Evolutionary conservation across 1,284 basidiomycete species (phyloP).

Genomic region (Taiwanofungus camphoratus): DNA sequence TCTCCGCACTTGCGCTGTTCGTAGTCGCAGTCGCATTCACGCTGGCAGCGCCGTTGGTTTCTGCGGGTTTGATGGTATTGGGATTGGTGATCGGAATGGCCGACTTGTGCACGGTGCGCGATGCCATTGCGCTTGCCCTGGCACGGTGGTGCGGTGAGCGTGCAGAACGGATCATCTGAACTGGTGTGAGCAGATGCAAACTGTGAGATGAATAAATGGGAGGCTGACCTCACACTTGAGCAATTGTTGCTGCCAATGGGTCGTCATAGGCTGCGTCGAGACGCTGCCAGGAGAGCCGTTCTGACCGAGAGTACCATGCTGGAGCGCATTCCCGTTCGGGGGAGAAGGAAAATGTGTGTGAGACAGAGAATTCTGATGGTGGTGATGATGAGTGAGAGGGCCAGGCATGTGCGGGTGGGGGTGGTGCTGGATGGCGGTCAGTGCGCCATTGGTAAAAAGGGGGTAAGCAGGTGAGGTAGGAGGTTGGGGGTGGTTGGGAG

Average conservation of each 20-base stretch:
- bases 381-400: slow-evolving; percentile 51
- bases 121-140: slow-evolving; percentile 73
- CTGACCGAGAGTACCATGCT: slow-evolving; percentile 49
- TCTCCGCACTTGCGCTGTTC: neutral
- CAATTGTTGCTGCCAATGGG: slow-evolving; percentile 78
- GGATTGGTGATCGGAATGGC: slow-evolving; percentile 83
- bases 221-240: slow-evolving; percentile 71
- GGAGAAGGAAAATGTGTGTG: slow-evolving; percentile 62
- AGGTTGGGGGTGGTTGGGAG: slow-evolving; percentile 51
- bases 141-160: slow-evolving; percentile 78
- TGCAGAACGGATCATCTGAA: slow-evolving; percentile 67
- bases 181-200: slow-evolving; percentile 4
- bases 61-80: slow-evolving; percentile 49
- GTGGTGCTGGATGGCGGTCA: slow-evolving; percentile 51
- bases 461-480: slow-evolving; percentile 67
- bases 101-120: slow-evolving; percentile 69
- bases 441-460: slow-evolving; percentile 53
- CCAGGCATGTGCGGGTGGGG: slow-evolving; percentile 39
- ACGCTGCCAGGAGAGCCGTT: slow-evolving; percentile 57
- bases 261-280: slow-evolving; percentile 54
- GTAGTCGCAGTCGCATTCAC: slow-evolving; percentile 10
- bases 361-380: slow-evolving; percentile 71
- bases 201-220: neutral
- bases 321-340: slow-evolving; percentile 47
- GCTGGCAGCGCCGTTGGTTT: slow-evolving; percentile 31